These are phyloP conservation scores for Gossypium herbaceum DNA, from an alignment of 345 rosid species.

Conservation along the genomic window DNA sequence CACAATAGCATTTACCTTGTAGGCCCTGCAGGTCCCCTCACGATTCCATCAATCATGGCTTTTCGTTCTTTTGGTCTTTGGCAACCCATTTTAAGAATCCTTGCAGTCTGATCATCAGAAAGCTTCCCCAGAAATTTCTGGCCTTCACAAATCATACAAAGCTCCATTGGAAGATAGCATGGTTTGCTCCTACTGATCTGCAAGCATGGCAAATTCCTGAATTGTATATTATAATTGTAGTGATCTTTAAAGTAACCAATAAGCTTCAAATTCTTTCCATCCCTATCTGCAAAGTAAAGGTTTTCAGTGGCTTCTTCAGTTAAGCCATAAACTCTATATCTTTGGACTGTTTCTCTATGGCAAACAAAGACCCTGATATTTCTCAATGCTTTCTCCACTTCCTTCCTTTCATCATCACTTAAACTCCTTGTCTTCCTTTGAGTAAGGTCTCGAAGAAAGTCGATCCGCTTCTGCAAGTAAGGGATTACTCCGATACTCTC, in stretches of 20 bases:
- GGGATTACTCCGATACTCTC: slow-evolving; percentile 88
- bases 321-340: slow-evolving; percentile 75
- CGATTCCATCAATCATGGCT: slow-evolving; percentile 69
- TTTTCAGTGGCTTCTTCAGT: slow-evolving; percentile 73
- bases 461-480: slow-evolving; percentile 81
- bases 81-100: slow-evolving; percentile 91
- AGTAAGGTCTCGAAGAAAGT: slow-evolving; percentile 72
- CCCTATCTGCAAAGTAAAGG: slow-evolving; percentile 75
- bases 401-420: slow-evolving; percentile 66
- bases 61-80: slow-evolving; percentile 84
- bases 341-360: slow-evolving; percentile 91
- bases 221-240: slow-evolving; percentile 68
- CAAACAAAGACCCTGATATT: slow-evolving; percentile 87
- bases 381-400: slow-evolving; percentile 78
- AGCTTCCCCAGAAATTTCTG: slow-evolving; percentile 98
- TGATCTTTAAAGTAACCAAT: slow-evolving; percentile 84
- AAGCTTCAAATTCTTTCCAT: slow-evolving; percentile 67
- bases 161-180: slow-evolving; percentile 97
- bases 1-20: slow-evolving; percentile 52
- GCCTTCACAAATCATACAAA: slow-evolving; percentile 94
- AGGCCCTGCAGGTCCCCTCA: slow-evolving; percentile 81
- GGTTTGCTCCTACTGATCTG: slow-evolving; percentile 90
- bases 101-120: slow-evolving; percentile 93
- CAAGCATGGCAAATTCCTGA: slow-evolving; percentile 79
- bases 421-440: slow-evolving; percentile 63